Base-by-base conservation (phyloP, 1,139 yeast genomes). In the Hemisphaericaspora subhashii region DNA sequence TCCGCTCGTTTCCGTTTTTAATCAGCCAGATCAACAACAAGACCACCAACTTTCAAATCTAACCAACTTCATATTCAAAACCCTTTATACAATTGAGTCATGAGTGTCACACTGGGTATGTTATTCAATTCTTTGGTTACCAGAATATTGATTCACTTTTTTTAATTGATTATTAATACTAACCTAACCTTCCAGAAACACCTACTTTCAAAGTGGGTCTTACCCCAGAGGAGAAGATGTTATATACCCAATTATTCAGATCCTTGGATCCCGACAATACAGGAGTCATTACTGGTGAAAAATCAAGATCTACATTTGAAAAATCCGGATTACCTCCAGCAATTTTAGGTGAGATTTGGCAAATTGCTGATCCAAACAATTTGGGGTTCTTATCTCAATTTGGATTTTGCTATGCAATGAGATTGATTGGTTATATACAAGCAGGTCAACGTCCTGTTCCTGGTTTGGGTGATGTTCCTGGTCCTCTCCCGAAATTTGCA, bases 271-370 rank as follows among this genome's bases (percentile, higher is more conserved):
- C 83, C 2, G 95, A 86, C 51, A 75, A 77, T 34, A 67, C 85
- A 34, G 96, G 96, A 3, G 73, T 85, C 33, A 85, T 92, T 43
- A 86, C 97, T 7, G 98, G 98, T 23, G 95, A 86, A 32, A 81
- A 83, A 38, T 90, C 96, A n/a, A 77, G 95, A 49, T 72, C 86
- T 8, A 73, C 95, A 4, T 82, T 94, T 50, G 95, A 90, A 53
- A 85, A 86, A 44, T 83, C 95, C 2, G 95, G 95, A 1, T 73
- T 92, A 39, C 83, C 95, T 6, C 84, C 95, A 3, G 72, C 81
- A 14, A 68, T 79, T 27, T 69, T 92, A 37, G 96, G 97, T 4
- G 95, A 89, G 60, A 83, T 94, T 44, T 94, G 98, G 98, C 94
- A 87, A 59, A 60, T 86, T 34, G 90, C 96, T 12, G 99, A 92